These are phyloP conservation scores for Penicillium sp. DNA, from an alignment of 2,329 filamentous ascomycete genomes.

Conservation along the genomic window DNA sequence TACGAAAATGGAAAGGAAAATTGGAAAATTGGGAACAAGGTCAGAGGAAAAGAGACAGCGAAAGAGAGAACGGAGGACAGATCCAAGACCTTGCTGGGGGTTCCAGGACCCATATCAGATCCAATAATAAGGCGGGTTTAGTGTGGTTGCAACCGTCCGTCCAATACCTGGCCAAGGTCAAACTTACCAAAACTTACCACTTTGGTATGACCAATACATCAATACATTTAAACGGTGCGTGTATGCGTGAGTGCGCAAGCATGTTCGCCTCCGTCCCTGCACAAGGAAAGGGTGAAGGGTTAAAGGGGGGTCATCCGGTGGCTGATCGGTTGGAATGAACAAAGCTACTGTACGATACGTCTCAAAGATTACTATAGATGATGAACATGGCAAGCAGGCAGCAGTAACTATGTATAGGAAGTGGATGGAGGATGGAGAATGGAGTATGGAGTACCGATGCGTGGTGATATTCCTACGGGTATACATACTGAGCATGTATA, in stretches of 20 bases:
- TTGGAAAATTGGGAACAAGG: conserved; percentile 1
- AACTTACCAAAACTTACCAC: conserved; percentile 2
- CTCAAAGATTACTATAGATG: background rate
- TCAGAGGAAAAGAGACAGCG: background rate
- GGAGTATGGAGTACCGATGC: too few species aligned
- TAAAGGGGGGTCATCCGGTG: conserved; percentile 29
- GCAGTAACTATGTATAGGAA: too few species aligned
- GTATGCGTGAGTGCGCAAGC: conserved; percentile 21
- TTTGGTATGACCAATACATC: conserved; percentile 4
- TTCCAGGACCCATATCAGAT: conserved; percentile 39
- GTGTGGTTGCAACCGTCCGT: conserved; percentile 35
- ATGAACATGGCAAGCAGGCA: too few species aligned
- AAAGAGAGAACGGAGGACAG: conserved; percentile 21
- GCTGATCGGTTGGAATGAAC: conserved; percentile 37
- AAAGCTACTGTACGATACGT: conserved; percentile 8
- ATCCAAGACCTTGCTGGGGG: conserved; percentile 24
- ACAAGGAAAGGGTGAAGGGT: conserved; percentile 19
- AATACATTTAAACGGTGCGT: conserved; percentile 4
- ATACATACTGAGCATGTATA: too few species aligned
- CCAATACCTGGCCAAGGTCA: conserved; percentile 13
- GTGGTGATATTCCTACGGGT: too few species aligned
- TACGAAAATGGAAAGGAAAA: conserved; percentile 4
- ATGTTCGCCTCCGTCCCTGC: conserved; percentile 28
- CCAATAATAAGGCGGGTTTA: conserved; percentile 39
- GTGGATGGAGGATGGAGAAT: too few species aligned